Evolutionary conservation across 495 filamentous ascomycete species (phyloP), one percentile per base, ranked within the genome.

Genomic region (Penicillium angulare): DNA sequence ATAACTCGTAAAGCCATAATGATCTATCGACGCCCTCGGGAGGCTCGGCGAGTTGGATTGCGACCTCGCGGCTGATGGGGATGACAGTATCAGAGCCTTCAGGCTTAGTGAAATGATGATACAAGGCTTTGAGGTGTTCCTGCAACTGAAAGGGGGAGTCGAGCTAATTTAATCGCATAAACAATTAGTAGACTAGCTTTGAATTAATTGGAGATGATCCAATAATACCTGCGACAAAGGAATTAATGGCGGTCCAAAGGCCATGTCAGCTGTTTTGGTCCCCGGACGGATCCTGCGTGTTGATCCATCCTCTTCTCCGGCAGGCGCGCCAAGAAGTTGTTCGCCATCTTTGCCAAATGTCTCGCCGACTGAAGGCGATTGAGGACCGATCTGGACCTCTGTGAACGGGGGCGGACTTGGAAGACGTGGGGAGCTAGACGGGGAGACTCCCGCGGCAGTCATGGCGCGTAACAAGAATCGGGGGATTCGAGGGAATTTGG

Each of bases 101-200:
- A 48, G 83, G 77, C 55, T 82, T 81, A 1, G 89, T 95, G 71
- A 87, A 86, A 59, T 84, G 71, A 66, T 88, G 80, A 71, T 96
- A 87, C 9, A 97, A 83, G 12, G 95, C 88, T 69, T 92, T 91
- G 40, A 98, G 83, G 64, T 98, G 95, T 74, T 98, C 93, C 67
- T 96, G 93, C n/a, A 97, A 85, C 67, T 95, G 93, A 64, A 98
- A 98, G 47, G 93, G 87, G 8, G 91, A 96, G 64, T 97, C 91
- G 63, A 98, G 86, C 83, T 92, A 62, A n/a, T n/a, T n/a, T n/a
- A n/a, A n/a, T n/a, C n/a, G n/a, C n/a, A n/a, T n/a, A n/a, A n/a
- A n/a, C n/a, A n/a, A n/a, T n/a, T n/a, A n/a, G n/a, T n/a, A n/a
- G n/a, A n/a, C n/a, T n/a, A n/a, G n/a, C n/a, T 12, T 16, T 0